These are phyloP conservation scores for Colletotrichum gloeosporioides DNA, from an alignment of 2,329 filamentous ascomycete species.

Conservation along the genomic window DNA sequence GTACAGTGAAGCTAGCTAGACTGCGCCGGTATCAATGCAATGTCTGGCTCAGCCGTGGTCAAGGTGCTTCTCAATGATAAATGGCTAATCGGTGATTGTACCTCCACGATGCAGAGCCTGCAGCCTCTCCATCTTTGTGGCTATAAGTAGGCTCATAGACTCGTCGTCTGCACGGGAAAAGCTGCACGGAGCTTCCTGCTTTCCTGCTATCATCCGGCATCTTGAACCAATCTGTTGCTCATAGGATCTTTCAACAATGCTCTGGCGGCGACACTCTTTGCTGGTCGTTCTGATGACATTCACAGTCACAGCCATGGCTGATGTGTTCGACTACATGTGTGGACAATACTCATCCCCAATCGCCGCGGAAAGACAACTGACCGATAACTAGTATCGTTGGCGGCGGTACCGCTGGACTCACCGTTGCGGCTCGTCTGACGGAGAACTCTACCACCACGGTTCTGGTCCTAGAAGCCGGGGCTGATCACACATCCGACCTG, in stretches of 20 bases:
- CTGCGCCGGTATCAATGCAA: neutral
- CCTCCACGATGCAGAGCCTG: neutral
- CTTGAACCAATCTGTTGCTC: neutral
- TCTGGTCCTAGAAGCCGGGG: slow-evolving; percentile 22
- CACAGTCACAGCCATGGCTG: neutral
- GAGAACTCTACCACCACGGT: slow-evolving; percentile 28
- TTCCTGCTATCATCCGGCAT: neutral
- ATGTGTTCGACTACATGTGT: slow-evolving; percentile 11
- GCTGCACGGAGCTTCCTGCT: no score
- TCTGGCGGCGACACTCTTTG: neutral
- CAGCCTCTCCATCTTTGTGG: neutral
- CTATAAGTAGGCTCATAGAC: neutral
- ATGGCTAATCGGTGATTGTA: neutral
- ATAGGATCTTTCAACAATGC: neutral
- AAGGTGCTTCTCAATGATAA: neutral
- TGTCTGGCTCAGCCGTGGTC: neutral
- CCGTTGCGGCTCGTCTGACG: slow-evolving; percentile 52
- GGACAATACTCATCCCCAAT: neutral
- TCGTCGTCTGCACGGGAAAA: neutral
- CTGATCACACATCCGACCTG: slow-evolving; percentile 19
- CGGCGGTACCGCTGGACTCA: slow-evolving; percentile 60
- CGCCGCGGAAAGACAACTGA: no score
- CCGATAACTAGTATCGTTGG: slow-evolving; percentile 50
- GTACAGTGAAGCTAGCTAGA: neutral
- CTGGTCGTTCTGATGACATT: neutral